Percentiles rank a stretch among this genome's conserved stretches.
These are phyloP conservation scores for Suaeda aralocaspica DNA, from an alignment of 148 eudicot genomes.

Conservation along the genomic window DNA sequence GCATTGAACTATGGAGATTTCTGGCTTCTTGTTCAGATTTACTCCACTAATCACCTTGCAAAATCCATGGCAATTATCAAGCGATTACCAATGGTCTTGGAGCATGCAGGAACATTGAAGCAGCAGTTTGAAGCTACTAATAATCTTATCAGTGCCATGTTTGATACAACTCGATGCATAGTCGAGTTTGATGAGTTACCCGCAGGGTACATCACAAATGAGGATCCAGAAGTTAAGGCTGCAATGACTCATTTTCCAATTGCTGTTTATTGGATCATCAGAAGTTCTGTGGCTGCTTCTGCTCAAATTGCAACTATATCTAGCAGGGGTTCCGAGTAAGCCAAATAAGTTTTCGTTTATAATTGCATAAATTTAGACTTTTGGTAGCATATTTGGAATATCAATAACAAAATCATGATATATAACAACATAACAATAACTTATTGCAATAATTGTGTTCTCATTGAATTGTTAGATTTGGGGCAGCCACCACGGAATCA, in stretches of 20 bases:
- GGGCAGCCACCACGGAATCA: slow-evolving; percentile 21
- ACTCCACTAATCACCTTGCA: slow-evolving; percentile 35
- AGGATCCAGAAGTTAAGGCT: slow-evolving; percentile 29
- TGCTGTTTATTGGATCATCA: slow-evolving; percentile 45
- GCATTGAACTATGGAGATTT: slow-evolving; percentile 46
- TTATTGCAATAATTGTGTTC: no score
- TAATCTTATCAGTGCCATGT: slow-evolving; percentile 33
- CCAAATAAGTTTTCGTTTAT: neutral
- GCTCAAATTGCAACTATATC: slow-evolving; percentile 34
- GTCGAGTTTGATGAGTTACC: slow-evolving; percentile 35
- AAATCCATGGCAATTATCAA: slow-evolving; percentile 47
- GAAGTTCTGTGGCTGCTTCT: slow-evolving; percentile 37
- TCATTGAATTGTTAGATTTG: slow-evolving; percentile 23
- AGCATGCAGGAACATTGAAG: slow-evolving; percentile 26
- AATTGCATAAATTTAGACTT: no score
- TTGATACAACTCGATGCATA: slow-evolving; percentile 32
- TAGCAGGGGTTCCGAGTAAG: slow-evolving; percentile 39
- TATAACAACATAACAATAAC: no score
- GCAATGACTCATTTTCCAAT: slow-evolving; percentile 35
- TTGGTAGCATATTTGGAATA: neutral
- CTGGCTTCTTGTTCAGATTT: slow-evolving; percentile 46
- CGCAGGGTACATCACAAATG: slow-evolving; percentile 20
- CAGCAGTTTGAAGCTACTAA: slow-evolving; percentile 37
- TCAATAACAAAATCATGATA: no score
- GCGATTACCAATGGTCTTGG: slow-evolving; percentile 31